A percentile compares a stretch with the other conserved stretches of the same genome.
phyloP scores from a whole-genome alignment of 352 stramenopile genomes.

The Pythium chondricola region DNA sequence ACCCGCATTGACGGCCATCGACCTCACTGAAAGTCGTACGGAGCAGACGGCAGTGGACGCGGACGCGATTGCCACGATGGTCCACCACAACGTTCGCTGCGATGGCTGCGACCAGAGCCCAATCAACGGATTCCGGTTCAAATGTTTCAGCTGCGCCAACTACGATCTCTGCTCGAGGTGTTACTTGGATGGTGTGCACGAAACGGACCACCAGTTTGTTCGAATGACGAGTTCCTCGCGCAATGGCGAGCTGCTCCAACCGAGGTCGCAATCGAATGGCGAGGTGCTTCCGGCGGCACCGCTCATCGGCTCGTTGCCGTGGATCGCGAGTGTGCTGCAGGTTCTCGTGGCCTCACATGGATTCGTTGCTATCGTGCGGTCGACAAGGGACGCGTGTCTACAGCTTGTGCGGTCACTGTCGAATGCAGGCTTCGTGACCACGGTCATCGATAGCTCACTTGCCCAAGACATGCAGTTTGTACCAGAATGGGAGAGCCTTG shows the following conservation, averaged over 20 bases:
- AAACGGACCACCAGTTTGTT: slow-evolving; percentile 63
- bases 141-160: slow-evolving; percentile 69
- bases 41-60: too few species aligned
- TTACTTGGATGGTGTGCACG: slow-evolving; percentile 52
- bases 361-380: slow-evolving; percentile 39
- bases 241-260: slow-evolving; percentile 47
- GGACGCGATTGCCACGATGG: too few species aligned
- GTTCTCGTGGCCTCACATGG: slow-evolving; percentile 40
- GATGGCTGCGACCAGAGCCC: slow-evolving; percentile 73
- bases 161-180: slow-evolving; percentile 69
- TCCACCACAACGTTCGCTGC: slow-evolving; percentile 67
- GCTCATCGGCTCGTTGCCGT: slow-evolving; percentile 53
- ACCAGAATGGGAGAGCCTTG: slow-evolving; percentile 43
- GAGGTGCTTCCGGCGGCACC: slow-evolving; percentile 39
- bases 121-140: slow-evolving; percentile 61
- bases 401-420: slow-evolving; percentile 30
- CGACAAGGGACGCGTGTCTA: slow-evolving; percentile 29
- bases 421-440: slow-evolving; percentile 32
- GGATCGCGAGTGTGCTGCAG: slow-evolving; percentile 51
- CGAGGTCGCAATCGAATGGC: slow-evolving; percentile 45
- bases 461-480: slow-evolving; percentile 29
- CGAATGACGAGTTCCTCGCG: slow-evolving; percentile 37
- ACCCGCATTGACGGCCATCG: too few species aligned
- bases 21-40: too few species aligned
- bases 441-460: slow-evolving; percentile 34